Base-by-base conservation (phyloP, 2,329 filamentous ascomycete species). In the Sordariomycetes sp. region DNA sequence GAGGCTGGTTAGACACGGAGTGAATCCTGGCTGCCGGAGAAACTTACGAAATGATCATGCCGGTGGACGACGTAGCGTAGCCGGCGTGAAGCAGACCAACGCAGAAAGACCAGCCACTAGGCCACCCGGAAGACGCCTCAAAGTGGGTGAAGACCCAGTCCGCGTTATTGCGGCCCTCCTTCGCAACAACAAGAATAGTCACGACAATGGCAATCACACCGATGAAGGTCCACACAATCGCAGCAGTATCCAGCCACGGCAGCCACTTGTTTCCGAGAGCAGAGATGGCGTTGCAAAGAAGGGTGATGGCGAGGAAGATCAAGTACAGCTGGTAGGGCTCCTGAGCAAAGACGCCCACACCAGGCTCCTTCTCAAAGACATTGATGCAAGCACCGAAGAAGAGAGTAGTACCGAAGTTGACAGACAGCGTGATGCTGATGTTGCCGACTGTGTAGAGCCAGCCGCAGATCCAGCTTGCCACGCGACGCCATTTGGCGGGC, bases 401-500 rank as follows among this genome's bases (percentile, higher is more conserved):
- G 43, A 86, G 73, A 0, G 78, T 82, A 4, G 83, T 86, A 6
- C 81, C 83, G 47, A 86, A 87, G 62, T 85, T 84, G 51, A 86
- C 82, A n/a, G 81, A 73, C n/a, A 86, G 65, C 0, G 82, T 86
- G 45, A 88, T 88, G 44, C 80, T 86, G 54, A 86, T 80, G 59
- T 87, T 87, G 38, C 84, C 84, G 33, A 86, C 76, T 14, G 85
- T 72, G 51, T 83, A 87, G 16, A 80, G 64, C 82, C 82, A 87
- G 39, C 82, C 82, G 43, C 77, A 82, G 40, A 83, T 73, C 74
- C 79, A 86, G 21, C 77, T 77, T 12, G 79, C 66, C 12, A 82
- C 59, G 27, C 69, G 72, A 34, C 80, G 75, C 59, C 72, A 80
- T 12, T 54, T 56, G 18, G 68, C 53, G 14, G 78, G 68, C 0